Conservation (phyloP, 2,329 filamentous ascomycete species). For the Dactylellina haptotyla region DNA sequence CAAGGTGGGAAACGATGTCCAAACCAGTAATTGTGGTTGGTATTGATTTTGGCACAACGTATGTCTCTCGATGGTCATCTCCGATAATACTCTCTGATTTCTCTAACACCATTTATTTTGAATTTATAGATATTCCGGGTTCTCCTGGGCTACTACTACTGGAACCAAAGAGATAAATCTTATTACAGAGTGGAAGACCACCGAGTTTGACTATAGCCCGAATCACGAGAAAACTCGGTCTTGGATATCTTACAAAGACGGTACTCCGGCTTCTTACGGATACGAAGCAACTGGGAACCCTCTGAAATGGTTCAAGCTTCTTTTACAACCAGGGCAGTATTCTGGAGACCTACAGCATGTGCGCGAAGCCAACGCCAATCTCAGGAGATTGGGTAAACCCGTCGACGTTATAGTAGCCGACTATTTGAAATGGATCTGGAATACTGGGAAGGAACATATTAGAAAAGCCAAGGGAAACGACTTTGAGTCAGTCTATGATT, state of each 20-base stretch:
- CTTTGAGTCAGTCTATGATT: slow-evolving; percentile 63
- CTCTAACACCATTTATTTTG: neutral
- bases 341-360: neutral
- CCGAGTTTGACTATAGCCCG: neutral
- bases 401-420: slow-evolving; percentile 63
- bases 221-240: slow-evolving; percentile 10
- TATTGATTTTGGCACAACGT: slow-evolving; percentile 33
- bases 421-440: slow-evolving; percentile 65
- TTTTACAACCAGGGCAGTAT: slow-evolving; percentile 17
- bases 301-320: slow-evolving; percentile 29
- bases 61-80: neutral
- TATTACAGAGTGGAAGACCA: slow-evolving; percentile 2
- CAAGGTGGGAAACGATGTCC: neutral
- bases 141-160: slow-evolving; percentile 15
- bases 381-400: slow-evolving; percentile 34
- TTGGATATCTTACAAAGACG: slow-evolving; percentile 19
- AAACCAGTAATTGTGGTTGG: slow-evolving; percentile 16
- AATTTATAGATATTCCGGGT: slow-evolving; percentile 10
- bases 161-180: slow-evolving; percentile 9
- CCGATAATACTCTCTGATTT: neutral
- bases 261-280: neutral
- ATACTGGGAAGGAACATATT: slow-evolving; percentile 65
- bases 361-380: neutral
- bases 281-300: slow-evolving; percentile 1
- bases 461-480: slow-evolving; percentile 62